Evolutionary conservation across 768 basidiomycete species (phyloP).

Genomic region (Rhodosporidiobolus sp.): DNA sequence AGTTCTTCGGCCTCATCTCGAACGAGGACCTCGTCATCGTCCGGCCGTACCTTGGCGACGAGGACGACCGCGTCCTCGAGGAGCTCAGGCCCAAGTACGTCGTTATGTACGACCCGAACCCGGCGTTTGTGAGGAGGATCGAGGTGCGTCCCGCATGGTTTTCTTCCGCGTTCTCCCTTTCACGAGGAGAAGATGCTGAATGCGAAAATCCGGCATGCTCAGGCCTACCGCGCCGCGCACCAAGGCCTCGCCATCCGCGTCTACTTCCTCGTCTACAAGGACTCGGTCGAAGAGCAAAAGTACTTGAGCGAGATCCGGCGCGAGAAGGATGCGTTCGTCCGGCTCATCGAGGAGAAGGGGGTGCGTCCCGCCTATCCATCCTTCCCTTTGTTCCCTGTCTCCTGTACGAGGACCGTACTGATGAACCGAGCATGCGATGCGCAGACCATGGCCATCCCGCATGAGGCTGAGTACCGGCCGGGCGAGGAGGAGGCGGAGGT

Average conservation of each 20-base stretch:
- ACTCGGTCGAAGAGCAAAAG: slow-evolving; percentile 91
- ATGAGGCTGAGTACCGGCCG: slow-evolving; percentile 52
- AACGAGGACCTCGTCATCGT: slow-evolving; percentile 79
- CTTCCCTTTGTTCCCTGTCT: neutral
- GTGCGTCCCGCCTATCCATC: slow-evolving; percentile 54
- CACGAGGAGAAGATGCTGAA: no score
- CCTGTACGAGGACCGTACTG: no score
- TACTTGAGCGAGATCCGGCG: slow-evolving; percentile 82
- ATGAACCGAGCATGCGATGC: rapidly evolving
- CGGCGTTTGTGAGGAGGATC: slow-evolving; percentile 85
- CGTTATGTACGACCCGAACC: slow-evolving; percentile 90
- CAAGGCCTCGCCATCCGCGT: slow-evolving; percentile 79
- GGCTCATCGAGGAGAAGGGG: slow-evolving; percentile 83
- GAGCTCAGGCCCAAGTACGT: slow-evolving; percentile 89
- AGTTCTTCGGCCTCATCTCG: slow-evolving; percentile 71
- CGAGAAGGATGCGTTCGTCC: slow-evolving; percentile 92
- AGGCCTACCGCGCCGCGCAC: slow-evolving; percentile 83
- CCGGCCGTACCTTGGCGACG: slow-evolving; percentile 83
- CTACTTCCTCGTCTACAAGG: slow-evolving; percentile 92
- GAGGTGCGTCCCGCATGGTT: slow-evolving; percentile 59
- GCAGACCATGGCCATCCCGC: slow-evolving; percentile 84
- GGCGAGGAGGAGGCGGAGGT: slow-evolving; percentile 52
- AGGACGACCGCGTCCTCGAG: slow-evolving; percentile 79
- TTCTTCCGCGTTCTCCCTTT: neutral
- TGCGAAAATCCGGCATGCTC: neutral